These are phyloP conservation scores for Silene noctiflora DNA, from an alignment of 179 eudicot genomes.

Conservation along the genomic window DNA sequence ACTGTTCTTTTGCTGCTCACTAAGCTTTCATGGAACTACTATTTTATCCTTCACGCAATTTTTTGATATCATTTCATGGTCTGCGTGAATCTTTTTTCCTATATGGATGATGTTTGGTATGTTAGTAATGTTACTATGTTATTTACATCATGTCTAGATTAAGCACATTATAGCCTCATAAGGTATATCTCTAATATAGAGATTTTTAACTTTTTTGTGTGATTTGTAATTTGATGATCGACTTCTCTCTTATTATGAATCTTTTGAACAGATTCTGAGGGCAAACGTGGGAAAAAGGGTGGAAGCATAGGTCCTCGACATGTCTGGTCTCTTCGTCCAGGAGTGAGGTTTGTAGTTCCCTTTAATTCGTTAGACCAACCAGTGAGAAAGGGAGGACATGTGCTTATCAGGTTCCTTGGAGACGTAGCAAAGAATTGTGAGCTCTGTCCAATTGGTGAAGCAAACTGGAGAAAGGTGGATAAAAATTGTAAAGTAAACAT, in stretches of 20 bases:
- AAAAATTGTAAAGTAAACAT: conserved; percentile 29
- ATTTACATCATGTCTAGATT: not conserved
- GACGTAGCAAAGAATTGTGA: conserved; percentile 37
- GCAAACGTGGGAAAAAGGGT: conserved; percentile 37
- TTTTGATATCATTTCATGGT: not conserved
- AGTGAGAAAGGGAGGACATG: conserved; percentile 33
- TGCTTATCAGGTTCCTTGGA: conserved; percentile 33
- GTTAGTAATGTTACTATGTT: not conserved
- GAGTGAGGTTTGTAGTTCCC: conserved; percentile 38
- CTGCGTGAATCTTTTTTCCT: not conserved
- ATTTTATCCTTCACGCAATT: not conserved
- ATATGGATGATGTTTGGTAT: not conserved
- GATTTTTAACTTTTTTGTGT: not conserved
- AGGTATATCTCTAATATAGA: not conserved
- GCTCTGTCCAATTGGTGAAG: conserved; percentile 35
- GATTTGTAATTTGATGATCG: not conserved
- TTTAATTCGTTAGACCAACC: conserved; percentile 35
- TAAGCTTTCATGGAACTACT: not conserved
- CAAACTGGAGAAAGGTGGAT: conserved; percentile 35
- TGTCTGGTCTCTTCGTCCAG: conserved; percentile 38
- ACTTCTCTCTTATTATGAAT: not conserved
- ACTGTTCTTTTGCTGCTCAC: conserved; percentile 5
- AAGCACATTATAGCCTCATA: not conserved
- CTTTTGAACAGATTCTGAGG: conserved; percentile 26
- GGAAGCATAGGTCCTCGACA: conserved; percentile 35